Evolutionary conservation across 306 rosid species (phyloP).

Genomic region (Pyrus communis): DNA sequence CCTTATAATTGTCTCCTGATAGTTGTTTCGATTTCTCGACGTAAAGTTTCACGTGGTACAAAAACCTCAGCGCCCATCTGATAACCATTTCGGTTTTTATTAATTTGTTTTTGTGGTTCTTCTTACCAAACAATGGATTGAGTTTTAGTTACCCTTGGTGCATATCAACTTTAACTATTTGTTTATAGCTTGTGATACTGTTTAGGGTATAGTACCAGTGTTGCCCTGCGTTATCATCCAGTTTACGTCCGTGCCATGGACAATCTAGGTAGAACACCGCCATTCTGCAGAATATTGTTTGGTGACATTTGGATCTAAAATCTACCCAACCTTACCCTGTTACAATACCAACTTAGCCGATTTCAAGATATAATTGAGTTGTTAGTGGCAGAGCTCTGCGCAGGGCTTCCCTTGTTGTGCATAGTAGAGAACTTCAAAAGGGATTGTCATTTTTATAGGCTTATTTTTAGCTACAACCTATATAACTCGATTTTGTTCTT

Average conservation of each 20-base stretch:
- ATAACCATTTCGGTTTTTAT: not conserved
- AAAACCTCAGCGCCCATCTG: not conserved
- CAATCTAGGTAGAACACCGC: not conserved
- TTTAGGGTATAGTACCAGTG: not conserved
- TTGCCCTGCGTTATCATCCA: not conserved
- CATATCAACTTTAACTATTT: not conserved
- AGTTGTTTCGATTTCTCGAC: not conserved
- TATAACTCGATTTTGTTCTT: no score
- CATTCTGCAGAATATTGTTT: not conserved
- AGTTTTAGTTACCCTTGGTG: not conserved
- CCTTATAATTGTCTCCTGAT: not conserved
- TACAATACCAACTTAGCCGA: not conserved
- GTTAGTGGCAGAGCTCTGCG: not conserved
- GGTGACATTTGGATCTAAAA: not conserved
- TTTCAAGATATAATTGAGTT: not conserved
- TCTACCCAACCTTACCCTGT: not conserved
- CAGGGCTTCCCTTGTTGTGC: not conserved
- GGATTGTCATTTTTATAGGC: not conserved
- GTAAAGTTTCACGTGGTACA: not conserved
- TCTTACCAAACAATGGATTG: not conserved
- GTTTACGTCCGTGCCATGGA: not conserved
- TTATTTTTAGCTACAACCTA: no score
- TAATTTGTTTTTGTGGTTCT: not conserved
- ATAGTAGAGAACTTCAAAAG: not conserved
- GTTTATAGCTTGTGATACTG: not conserved